These are phyloP conservation scores for Parathielavia appendiculata DNA, from an alignment of 495 filamentous ascomycete species.

Conservation along the genomic window DNA sequence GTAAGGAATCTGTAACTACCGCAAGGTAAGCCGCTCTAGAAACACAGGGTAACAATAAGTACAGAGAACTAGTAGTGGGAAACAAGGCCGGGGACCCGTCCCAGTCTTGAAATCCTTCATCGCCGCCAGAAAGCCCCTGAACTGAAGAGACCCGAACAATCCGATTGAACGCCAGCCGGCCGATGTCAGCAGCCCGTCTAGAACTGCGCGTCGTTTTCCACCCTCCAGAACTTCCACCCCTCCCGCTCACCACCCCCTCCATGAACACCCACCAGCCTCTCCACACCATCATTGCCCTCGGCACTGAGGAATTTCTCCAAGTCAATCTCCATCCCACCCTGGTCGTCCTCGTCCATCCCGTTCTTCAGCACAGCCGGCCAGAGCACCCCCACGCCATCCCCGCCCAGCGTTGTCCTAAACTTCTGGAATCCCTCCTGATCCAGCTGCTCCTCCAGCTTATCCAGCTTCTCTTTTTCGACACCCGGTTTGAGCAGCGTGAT, in stretches of 20 bases:
- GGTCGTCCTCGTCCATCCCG: constrained; percentile 58
- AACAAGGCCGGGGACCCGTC: not conserved
- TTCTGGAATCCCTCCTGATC: constrained; percentile 70
- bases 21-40: constrained; percentile 11
- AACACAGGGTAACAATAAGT: constrained; percentile 1
- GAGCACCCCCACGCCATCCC: constrained; percentile 86
- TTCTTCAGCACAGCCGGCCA: constrained; percentile 83
- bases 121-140: constrained; percentile 1
- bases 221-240: constrained; percentile 94
- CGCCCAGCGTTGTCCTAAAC: constrained; percentile 83
- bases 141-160: not conserved
- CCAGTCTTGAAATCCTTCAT: not conserved
- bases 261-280: constrained; percentile 64
- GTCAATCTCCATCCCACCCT: constrained; percentile 86
- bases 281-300: constrained; percentile 73
- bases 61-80: not conserved
- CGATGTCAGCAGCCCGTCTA: not conserved
- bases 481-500: constrained; percentile 78
- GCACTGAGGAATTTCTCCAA: constrained; percentile 85
- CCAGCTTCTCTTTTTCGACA: constrained; percentile 44
- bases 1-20: constrained; percentile 11
- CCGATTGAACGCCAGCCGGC: not conserved
- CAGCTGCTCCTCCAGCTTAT: constrained; percentile 60
- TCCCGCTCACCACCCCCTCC: constrained; percentile 59
- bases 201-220: constrained; percentile 37